Evolutionary conservation across 148 eudicot species (phyloP), one percentile per base, ranked within the genome.

Genomic region (Rhododendron kiyosumense): DNA sequence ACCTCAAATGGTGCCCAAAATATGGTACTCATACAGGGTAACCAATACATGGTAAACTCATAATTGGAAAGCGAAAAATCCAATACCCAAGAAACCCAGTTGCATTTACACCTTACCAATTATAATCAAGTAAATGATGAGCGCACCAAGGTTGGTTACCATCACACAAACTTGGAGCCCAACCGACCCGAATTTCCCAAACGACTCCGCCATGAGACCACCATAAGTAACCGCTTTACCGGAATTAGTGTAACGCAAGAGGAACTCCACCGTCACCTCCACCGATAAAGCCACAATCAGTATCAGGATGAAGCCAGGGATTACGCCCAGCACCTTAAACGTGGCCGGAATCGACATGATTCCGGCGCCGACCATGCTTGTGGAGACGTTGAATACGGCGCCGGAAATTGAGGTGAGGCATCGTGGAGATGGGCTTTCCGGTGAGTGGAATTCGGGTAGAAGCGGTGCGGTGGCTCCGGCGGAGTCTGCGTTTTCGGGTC

Each of bases 311-410:
- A 96, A 89, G 46, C 96, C 95, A 5, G 98, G 98, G 11, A 93
- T 49, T 0, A 96, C 85, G 12, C 98, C 98, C 59, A 96, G 54
- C 0, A 94, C 95, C 88, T 93, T 96, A 36, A 96, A 91, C 28
- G 98, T 96, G 22, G 98, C 96, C 57, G 98, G 98, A 57, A 96
- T 93, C 28, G 98, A 94, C 98, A 94, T 96, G 61, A 96, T 94
- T 22, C 98, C 98, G 15, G 98, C 98, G 45, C 98, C 98, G 67
- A 96, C 90, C 95, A 94, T 96, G 77, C 95, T 92, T 0, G 98
- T 96, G 24, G 98, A 93, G 43, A 96, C 88, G 71, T 96, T 96
- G 88, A 96, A 96, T 0, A 96, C 90, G 28, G 98, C 98, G 46
- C 96, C 90, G 8, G 91, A 83, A 1, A 96, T 85, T 7, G 95